Percentiles rank a stretch among this genome's conserved stretches.
phyloP scores from a whole-genome alignment of 75 land plant species.

The Sequoiadendron giganteum region DNA sequence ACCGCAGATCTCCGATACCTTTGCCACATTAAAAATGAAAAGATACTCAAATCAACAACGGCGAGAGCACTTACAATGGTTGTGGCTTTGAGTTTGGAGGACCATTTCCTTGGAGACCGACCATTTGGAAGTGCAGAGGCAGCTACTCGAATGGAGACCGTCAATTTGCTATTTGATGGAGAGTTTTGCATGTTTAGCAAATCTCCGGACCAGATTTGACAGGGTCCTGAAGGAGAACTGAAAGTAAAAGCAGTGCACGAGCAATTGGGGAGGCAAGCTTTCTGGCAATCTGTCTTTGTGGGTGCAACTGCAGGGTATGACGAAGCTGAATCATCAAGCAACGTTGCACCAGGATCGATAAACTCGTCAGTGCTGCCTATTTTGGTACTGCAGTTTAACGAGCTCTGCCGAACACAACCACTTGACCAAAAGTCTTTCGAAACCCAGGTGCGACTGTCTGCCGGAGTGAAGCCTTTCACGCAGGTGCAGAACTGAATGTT shows the following conservation, averaged over 20 bases:
- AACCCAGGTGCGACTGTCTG: constrained; percentile 10
- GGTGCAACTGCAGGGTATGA: constrained; percentile 6
- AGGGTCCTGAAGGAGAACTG: neutral
- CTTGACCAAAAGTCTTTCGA: neutral
- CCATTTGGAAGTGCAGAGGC: too few relatives aligned
- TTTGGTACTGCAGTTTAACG: constrained; percentile 3
- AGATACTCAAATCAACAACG: too few relatives aligned
- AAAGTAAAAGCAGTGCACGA: constrained; percentile 10
- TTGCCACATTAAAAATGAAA: too few relatives aligned
- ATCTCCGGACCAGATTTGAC: constrained; percentile 16
- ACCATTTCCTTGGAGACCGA: too few relatives aligned
- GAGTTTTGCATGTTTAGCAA: constrained; percentile 1
- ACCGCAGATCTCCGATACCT: too few relatives aligned
- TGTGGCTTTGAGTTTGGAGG: too few relatives aligned
- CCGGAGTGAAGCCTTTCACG: constrained; percentile 27
- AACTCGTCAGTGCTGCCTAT: neutral
- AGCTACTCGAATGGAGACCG: too few relatives aligned
- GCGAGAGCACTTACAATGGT: too few relatives aligned
- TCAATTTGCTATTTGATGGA: too few relatives aligned
- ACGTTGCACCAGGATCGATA: too few relatives aligned
- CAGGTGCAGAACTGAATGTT: constrained; percentile 24
- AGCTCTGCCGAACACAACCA: constrained; percentile 28
- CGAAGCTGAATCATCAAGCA: neutral
- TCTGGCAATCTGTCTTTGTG: neutral
- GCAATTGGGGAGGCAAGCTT: constrained; percentile 19